These are phyloP conservation scores for Fusarium sp. DNA, from an alignment of 2,329 filamentous ascomycete species.

Conservation along the genomic window DNA sequence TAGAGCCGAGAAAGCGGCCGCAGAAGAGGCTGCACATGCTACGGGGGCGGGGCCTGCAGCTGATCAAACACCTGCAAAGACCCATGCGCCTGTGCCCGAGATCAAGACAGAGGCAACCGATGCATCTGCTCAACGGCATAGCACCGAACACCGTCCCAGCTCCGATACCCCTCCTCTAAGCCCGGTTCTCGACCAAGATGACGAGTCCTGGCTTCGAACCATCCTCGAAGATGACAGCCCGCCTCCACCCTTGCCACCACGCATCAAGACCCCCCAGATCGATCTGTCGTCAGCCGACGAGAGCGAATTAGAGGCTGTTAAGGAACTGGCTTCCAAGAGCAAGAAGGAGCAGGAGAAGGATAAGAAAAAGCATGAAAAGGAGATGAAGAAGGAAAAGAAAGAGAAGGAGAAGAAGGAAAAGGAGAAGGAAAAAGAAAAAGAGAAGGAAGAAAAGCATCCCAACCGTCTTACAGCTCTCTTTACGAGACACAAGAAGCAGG, in stretches of 20 bases:
- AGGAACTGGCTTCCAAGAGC: conserved; percentile 46
- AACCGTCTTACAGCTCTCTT: conserved; percentile 53
- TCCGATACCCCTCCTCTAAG: conserved; percentile 42
- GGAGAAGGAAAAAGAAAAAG: conserved; percentile 47
- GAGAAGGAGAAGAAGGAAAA: conserved; percentile 43
- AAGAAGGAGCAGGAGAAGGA: conserved; percentile 43
- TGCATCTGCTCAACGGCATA: conserved; percentile 17
- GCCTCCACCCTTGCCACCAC: conserved; percentile 67
- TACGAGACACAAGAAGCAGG: conserved; percentile 55
- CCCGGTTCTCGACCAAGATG: conserved; percentile 66
- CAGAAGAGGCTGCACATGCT: conserved; percentile 37
- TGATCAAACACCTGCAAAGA: conserved; percentile 20
- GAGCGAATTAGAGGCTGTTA: conserved; percentile 43
- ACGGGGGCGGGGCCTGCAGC: conserved; percentile 23
- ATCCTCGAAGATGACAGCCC: conserved; percentile 60
- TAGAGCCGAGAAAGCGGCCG: conserved; percentile 61
- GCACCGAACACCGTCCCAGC: conserved; percentile 43
- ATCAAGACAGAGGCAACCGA: conserved; percentile 27
- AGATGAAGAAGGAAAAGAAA: conserved; percentile 26
- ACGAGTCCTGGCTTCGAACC: conserved; percentile 69
- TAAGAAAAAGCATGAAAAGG: conserved; percentile 27
- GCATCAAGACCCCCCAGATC: conserved; percentile 62
- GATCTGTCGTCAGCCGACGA: conserved; percentile 47
- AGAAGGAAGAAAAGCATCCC: conserved; percentile 49
- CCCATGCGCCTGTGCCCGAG: conserved; percentile 24